Evolutionary conservation across 2,329 filamentous ascomycete genomes (phyloP), one percentile per base, ranked within the genome.

Genomic region (Graphiopsis chlorocephala): DNA sequence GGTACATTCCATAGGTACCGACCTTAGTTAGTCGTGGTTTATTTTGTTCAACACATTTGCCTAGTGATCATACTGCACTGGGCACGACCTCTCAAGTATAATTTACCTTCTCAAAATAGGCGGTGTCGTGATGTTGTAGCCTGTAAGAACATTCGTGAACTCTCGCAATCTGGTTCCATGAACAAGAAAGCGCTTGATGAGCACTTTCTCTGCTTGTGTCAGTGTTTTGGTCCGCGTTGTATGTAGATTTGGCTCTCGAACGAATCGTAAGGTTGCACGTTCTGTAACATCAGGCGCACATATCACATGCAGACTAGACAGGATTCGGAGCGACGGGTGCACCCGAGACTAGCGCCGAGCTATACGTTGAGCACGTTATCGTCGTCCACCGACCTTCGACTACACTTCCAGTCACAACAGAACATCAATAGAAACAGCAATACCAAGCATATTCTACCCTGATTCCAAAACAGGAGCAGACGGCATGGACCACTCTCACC

Each of bases 1-100:
- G 82, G 38, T 86, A 85, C 70, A 86, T 86, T 64, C 76, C 81
- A 17, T 84, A 67, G 57, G 20, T 65, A 29, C 26, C n/a, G 10
- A 14, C 12, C 25, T 25, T 45, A 14, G 29, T 33, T 50, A 38
- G 28, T 56, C 53, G 23, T 58, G 31, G 55, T 61, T 50, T 50
- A 50, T 45, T 26, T 61, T 61, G 58, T 58, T 58, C 55, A 58
- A 58, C 55, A 61, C 42, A 61, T 61, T 50, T 23, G 42, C 45
- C 42, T 31, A 15, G 45, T 61, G 35, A 28, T 45, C 31, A 23
- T 58, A 42, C 55, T 58, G 55, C 31, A 56, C 53, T 31, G 31
- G 53, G 53, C 53, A 35, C 53, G 53, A 38, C 31, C 53, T 56
- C 31, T 42, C 10, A 45, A n/a, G 20, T 20, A 12, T 45, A 2